Evolutionary conservation across 139 green algal genomes (phyloP).

Genomic region (Chlamydomonas incerta): DNA sequence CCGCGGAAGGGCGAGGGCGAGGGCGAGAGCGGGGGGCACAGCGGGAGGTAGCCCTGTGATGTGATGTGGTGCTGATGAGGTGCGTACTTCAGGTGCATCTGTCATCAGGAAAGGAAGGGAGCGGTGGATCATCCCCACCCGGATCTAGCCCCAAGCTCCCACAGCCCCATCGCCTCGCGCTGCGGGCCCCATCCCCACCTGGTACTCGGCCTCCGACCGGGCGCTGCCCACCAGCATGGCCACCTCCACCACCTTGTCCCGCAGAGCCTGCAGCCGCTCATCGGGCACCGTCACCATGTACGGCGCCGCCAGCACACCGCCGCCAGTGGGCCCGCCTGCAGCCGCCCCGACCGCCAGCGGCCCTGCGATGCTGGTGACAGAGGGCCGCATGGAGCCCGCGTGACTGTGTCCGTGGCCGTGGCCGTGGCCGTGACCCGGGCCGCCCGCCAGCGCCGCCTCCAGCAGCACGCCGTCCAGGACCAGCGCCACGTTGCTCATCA

Average conservation of each 20-base stretch:
- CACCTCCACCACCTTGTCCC: conserved; percentile 43
- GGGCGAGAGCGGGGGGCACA: too few species aligned
- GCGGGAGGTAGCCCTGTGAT: too few species aligned
- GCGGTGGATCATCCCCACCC: too few species aligned
- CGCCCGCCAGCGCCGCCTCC: background rate
- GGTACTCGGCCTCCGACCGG: conserved; percentile 49
- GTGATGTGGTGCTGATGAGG: too few species aligned
- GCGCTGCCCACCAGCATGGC: conserved; percentile 34
- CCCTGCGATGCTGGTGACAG: too few species aligned
- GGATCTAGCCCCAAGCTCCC: too few species aligned
- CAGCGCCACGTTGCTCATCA: conserved; percentile 51
- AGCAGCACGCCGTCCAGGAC: conserved; percentile 49
- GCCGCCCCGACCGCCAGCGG: background rate
- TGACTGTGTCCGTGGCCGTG: background rate
- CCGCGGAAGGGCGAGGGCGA: background rate
- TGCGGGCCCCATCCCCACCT: conserved; percentile 17
- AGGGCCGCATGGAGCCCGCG: too few species aligned
- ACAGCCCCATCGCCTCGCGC: too few species aligned
- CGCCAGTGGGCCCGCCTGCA: background rate
- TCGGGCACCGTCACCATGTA: conserved; percentile 33
- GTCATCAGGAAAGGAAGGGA: too few species aligned
- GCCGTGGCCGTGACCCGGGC: background rate
- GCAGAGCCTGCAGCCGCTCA: conserved; percentile 35
- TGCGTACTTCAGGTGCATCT: too few species aligned
- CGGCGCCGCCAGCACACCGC: background rate